These are phyloP conservation scores for Eimeria falciformis DNA, from an alignment of 169 alveolate genomes.

Conservation along the genomic window DNA sequence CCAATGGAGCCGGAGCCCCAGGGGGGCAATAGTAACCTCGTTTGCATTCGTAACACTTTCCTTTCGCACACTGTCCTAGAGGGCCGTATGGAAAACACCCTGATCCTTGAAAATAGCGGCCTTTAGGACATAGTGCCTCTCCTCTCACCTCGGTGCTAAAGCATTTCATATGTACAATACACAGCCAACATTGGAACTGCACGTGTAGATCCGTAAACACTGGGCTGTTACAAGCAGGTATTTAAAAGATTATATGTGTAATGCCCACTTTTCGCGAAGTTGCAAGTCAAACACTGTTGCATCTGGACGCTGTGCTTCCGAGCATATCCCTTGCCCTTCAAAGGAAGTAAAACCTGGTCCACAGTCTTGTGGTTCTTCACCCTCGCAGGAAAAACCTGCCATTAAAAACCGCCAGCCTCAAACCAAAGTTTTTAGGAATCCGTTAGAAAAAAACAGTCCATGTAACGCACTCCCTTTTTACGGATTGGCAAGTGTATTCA, in stretches of 20 bases:
- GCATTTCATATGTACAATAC: too few relatives aligned
- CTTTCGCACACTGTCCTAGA: constrained; percentile 18
- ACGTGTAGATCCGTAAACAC: too few relatives aligned
- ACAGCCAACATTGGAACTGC: too few relatives aligned
- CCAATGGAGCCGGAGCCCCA: background rate
- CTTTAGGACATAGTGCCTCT: constrained; percentile 14
- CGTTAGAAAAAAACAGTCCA: too few relatives aligned
- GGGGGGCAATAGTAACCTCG: constrained; percentile 26
- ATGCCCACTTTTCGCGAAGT: constrained; percentile 44
- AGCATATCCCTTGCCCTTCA: constrained; percentile 21
- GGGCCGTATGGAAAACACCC: constrained; percentile 36
- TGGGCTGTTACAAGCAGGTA: too few relatives aligned
- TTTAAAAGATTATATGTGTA: too few relatives aligned
- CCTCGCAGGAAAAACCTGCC: constrained; percentile 24
- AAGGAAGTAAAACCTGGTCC: constrained; percentile 29
- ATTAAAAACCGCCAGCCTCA: too few relatives aligned
- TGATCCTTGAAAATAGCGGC: constrained; percentile 28
- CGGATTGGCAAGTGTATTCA: too few relatives aligned
- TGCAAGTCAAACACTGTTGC: background rate
- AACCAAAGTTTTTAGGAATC: too few relatives aligned
- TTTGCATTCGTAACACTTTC: background rate
- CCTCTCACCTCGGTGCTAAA: constrained; percentile 14
- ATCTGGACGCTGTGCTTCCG: background rate
- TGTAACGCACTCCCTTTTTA: too few relatives aligned
- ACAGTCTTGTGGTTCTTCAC: constrained; percentile 31